Conservation (phyloP, 164 flowering plant genomes). For the Dillenia suffruticosa region DNA sequence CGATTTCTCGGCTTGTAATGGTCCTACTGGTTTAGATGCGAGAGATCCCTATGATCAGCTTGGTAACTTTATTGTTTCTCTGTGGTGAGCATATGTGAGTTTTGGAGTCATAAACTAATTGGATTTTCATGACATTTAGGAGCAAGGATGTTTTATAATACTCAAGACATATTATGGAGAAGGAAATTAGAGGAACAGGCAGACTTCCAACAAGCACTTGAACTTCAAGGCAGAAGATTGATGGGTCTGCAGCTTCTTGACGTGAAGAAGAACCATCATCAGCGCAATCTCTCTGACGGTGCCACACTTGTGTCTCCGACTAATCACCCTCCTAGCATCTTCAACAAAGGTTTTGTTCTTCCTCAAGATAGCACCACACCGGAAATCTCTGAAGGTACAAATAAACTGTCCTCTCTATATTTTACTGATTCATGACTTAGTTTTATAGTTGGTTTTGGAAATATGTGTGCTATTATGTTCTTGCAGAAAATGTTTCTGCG, state of each 20-base stretch:
- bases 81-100: neutral
- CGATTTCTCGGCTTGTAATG: conserved; percentile 55
- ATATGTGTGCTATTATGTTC: conserved; percentile 12
- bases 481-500: conserved; percentile 13
- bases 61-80: conserved; percentile 32
- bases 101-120: neutral
- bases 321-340: conserved; percentile 20
- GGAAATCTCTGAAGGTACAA: conserved; percentile 41
- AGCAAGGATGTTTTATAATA: conserved; percentile 44
- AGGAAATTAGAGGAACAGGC: conserved; percentile 58
- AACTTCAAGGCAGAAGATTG: conserved; percentile 46
- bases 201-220: conserved; percentile 58
- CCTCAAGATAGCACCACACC: conserved; percentile 26
- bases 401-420: conserved; percentile 14
- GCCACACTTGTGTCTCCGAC: conserved; percentile 35
- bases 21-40: conserved; percentile 68
- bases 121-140: conserved; percentile 19
- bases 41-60: conserved; percentile 78
- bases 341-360: conserved; percentile 22
- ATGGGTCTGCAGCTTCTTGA: conserved; percentile 61
- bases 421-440: neutral
- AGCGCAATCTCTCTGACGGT: conserved; percentile 40
- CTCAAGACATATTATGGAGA: conserved; percentile 51
- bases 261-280: conserved; percentile 40
- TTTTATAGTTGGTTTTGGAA: conserved; percentile 11